phyloP scores from a whole-genome alignment of 2,329 filamentous ascomycete genomes.

The Phaeosphaeriaceae sp. region DNA sequence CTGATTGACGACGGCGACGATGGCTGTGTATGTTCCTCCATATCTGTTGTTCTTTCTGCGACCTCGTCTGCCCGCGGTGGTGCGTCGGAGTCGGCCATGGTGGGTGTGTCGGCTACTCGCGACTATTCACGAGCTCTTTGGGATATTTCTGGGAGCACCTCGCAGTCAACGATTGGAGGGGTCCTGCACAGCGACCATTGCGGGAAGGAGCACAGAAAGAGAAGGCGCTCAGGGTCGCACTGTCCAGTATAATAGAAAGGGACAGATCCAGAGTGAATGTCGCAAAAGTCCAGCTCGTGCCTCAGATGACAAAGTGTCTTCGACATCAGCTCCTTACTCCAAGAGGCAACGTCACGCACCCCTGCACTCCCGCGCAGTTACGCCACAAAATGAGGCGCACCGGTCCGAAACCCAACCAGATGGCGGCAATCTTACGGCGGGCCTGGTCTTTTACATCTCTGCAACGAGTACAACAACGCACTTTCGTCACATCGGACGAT shows the following conservation, averaged over 20 bases:
- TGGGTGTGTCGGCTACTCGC: conserved; percentile 15
- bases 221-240: conserved; percentile 12
- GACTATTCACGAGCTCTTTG: conserved; percentile 16
- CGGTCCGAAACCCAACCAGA: neutral
- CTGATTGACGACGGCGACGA: conserved; percentile 2
- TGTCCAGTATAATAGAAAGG: conserved; percentile 11
- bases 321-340: conserved; percentile 33
- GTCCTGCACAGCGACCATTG: conserved; percentile 32
- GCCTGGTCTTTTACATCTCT: too few relatives aligned
- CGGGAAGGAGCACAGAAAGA: conserved; percentile 20
- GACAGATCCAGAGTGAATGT: neutral
- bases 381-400: conserved; percentile 1
- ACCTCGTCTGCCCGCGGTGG: conserved; percentile 18
- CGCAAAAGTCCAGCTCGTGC: conserved; percentile 3
- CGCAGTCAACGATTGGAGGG: conserved; percentile 28
- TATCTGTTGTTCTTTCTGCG: conserved; percentile 17
- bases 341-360: conserved; percentile 28
- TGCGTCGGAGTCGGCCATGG: conserved; percentile 45
- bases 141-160: conserved; percentile 18
- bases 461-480: too few relatives aligned
- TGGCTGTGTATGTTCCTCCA: conserved; percentile 17
- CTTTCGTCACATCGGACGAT: too few relatives aligned
- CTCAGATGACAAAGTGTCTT: conserved; percentile 37
- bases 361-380: conserved; percentile 11
- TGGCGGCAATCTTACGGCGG: too few relatives aligned